These are phyloP conservation scores for Backusella circina DNA, from an alignment of 192 early-diverging fungal species.

Conservation along the genomic window DNA sequence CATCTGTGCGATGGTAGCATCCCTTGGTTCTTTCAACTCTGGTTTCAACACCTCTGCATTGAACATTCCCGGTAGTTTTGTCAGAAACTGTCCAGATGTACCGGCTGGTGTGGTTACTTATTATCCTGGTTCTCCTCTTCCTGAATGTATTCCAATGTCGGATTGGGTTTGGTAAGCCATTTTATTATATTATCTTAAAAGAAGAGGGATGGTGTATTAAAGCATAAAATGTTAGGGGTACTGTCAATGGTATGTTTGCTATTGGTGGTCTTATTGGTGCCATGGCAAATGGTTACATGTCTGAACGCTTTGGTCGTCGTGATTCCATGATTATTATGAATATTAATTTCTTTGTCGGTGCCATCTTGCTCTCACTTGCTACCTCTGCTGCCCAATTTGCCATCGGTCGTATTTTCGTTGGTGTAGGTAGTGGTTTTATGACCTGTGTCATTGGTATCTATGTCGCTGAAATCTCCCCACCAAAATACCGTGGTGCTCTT, in stretches of 20 bases:
- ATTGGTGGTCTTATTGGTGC: slow-evolving; percentile 65
- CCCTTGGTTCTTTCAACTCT: slow-evolving; percentile 26
- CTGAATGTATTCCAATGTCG: slow-evolving; percentile 32
- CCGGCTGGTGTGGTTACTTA: slow-evolving; percentile 22
- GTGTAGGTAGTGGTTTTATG: slow-evolving; percentile 53
- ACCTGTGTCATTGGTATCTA: slow-evolving; percentile 53
- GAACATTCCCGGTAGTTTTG: slow-evolving; percentile 56
- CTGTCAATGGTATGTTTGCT: slow-evolving; percentile 56
- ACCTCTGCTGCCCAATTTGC: slow-evolving; percentile 28
- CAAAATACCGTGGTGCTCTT: slow-evolving; percentile 39
- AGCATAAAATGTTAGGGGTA: slow-evolving; percentile 38
- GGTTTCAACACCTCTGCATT: slow-evolving; percentile 32
- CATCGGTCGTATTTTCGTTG: slow-evolving; percentile 47
- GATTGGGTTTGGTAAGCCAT: slow-evolving; percentile 46
- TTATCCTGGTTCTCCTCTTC: slow-evolving; percentile 29
- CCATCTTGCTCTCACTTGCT: slow-evolving; percentile 34
- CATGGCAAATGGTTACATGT: slow-evolving; percentile 53
- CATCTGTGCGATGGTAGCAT: slow-evolving; percentile 26
- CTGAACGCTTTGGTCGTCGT: slow-evolving; percentile 62
- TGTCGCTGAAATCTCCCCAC: slow-evolving; percentile 52
- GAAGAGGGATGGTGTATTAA: not conserved
- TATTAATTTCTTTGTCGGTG: slow-evolving; percentile 44
- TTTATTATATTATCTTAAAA: not conserved
- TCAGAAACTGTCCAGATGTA: slow-evolving; percentile 47
- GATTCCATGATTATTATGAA: slow-evolving; percentile 51